These are phyloP conservation scores for Rhodomyrtus psidioides DNA, from an alignment of 441 rosid genomes.

Conservation along the genomic window DNA sequence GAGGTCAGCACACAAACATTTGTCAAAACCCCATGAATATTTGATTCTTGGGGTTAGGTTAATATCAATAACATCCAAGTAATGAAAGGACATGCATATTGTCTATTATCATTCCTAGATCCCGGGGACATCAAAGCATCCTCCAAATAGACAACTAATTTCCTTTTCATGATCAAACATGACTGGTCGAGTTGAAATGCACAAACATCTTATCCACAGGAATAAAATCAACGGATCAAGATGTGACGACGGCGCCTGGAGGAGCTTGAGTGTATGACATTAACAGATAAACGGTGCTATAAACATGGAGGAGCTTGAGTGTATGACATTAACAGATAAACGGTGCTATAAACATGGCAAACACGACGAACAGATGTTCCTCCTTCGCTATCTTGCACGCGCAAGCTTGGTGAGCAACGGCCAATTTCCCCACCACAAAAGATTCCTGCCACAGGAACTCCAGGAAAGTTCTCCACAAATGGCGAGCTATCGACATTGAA, in stretches of 20 bases:
- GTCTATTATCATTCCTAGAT: background rate
- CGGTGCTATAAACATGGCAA: conserved; percentile 28
- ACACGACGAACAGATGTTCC: conserved; percentile 7
- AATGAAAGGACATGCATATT: background rate
- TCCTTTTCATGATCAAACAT: background rate
- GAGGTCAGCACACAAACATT: background rate
- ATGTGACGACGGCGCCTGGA: background rate
- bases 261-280: conserved; percentile 22
- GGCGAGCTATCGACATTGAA: conserved; percentile 18
- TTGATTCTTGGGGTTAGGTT: background rate
- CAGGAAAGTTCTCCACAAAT: conserved; percentile 27
- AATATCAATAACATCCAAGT: background rate
- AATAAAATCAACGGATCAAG: background rate
- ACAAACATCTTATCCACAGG: background rate
- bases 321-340: conserved; percentile 28
- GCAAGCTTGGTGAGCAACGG: background rate
- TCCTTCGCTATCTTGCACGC: conserved; percentile 1
- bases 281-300: conserved; percentile 28
- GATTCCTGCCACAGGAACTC: conserved; percentile 31
- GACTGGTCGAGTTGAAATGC: background rate
- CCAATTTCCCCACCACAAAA: conserved; percentile 28
- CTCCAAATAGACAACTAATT: background rate
- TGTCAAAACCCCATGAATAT: background rate
- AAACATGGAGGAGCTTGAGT: conserved; percentile 12
- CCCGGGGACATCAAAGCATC: background rate